phyloP scores from a whole-genome alignment of 345 rosid species.

The Heritiera littoralis region DNA sequence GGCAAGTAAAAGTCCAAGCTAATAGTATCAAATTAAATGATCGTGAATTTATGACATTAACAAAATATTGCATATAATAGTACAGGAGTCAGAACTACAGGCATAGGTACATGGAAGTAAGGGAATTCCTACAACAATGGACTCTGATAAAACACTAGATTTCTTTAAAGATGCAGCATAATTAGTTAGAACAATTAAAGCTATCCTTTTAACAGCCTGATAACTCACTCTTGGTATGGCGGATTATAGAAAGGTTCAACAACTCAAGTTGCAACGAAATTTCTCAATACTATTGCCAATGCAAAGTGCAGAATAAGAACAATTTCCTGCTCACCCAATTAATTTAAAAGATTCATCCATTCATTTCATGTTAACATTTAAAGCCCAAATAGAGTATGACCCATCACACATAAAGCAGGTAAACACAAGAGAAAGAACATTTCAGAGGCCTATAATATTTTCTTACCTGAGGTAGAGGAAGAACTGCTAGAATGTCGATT shows the following conservation, averaged over 20 bases:
- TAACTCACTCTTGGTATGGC: neutral
- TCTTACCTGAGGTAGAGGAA: slow-evolving; percentile 75
- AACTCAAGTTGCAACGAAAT: neutral
- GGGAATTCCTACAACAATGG: neutral
- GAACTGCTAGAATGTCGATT: slow-evolving; percentile 59
- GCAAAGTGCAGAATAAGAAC: neutral
- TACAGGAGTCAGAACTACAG: neutral
- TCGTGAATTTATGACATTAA: neutral
- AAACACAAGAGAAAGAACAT: neutral
- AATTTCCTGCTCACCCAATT: slow-evolving; percentile 5
- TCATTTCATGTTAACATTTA: neutral
- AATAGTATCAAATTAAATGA: neutral
- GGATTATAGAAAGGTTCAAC: slow-evolving; percentile 5
- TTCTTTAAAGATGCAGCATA: neutral
- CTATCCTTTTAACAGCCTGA: neutral
- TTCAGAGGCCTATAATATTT: neutral
- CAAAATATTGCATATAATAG: neutral
- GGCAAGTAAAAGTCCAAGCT: slow-evolving; percentile 10
- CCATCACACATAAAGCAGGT: slow-evolving; percentile 21
- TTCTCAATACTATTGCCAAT: neutral
- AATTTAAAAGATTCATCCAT: neutral
- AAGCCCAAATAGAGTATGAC: neutral
- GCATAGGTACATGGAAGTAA: neutral
- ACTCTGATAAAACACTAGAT: neutral
- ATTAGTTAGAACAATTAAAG: neutral